phyloP scores from a whole-genome alignment of 495 filamentous ascomycete species.

The Aspergillus haitiensis region DNA sequence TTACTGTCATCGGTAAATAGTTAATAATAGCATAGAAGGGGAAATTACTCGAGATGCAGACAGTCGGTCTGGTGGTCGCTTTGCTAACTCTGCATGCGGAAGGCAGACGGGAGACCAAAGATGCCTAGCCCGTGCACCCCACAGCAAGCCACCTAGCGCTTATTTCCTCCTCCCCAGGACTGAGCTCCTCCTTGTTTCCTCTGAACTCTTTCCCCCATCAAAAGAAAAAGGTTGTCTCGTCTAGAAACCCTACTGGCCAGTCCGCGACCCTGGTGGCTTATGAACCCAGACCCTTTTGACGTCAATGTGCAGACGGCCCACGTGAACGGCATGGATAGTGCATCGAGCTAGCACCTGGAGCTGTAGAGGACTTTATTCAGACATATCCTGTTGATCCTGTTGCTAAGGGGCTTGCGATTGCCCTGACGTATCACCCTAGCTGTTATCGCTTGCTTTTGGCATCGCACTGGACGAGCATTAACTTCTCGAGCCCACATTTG shows the following conservation, averaged over 20 bases:
- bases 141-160: not conserved
- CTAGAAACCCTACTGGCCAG: not conserved
- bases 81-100: not conserved
- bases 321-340: slow-evolving; percentile 13
- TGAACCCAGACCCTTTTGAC: slow-evolving; percentile 1
- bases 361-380: too few species aligned
- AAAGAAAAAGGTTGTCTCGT: not conserved
- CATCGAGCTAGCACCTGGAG: slow-evolving; percentile 5
- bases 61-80: not conserved
- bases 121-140: not conserved
- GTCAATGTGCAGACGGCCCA: slow-evolving; percentile 19
- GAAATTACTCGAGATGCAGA: too few species aligned
- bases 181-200: slow-evolving; percentile 3
- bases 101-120: not conserved
- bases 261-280: not conserved
- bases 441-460: slow-evolving; percentile 7
- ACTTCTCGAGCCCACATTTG: too few species aligned
- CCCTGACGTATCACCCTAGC: not conserved
- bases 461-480: not conserved
- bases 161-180: not conserved
- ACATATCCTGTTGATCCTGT: too few species aligned
- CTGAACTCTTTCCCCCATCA: not conserved
- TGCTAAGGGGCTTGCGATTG: not conserved
- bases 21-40: too few species aligned
- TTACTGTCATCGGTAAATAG: too few species aligned